A percentile compares a stretch with the other conserved stretches of the same genome.
These are phyloP conservation scores for Fusarium scirpi DNA, from an alignment of 2,329 filamentous ascomycete genomes.

Conservation along the genomic window DNA sequence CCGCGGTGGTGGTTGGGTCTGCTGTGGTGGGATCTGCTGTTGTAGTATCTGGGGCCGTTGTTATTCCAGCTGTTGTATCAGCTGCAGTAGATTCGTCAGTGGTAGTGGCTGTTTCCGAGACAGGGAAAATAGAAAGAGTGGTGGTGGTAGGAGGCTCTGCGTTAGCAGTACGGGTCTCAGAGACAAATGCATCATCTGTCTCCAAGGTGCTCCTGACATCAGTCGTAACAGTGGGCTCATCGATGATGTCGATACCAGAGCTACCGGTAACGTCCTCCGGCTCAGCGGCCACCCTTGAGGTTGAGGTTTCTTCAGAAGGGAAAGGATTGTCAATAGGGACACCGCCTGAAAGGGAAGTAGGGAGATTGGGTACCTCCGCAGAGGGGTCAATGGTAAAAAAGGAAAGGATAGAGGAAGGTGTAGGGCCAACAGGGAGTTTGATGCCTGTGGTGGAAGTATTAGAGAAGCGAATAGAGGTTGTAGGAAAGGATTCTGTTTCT, in stretches of 20 bases:
- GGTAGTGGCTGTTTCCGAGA: no score
- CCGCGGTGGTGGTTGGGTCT: neutral
- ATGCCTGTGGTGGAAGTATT: neutral
- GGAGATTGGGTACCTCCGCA: neutral
- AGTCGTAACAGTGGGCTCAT: neutral
- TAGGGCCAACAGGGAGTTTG: neutral
- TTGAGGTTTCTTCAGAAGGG: neutral
- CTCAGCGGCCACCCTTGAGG: neutral
- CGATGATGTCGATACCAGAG: no score
- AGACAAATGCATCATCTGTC: neutral
- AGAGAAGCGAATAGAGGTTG: neutral
- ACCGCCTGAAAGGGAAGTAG: neutral
- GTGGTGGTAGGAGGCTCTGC: neutral
- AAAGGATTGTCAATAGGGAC: neutral
- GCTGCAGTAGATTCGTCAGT: no score
- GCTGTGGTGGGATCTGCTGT: neutral
- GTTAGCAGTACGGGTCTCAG: neutral
- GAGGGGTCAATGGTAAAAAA: neutral
- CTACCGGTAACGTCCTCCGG: no score
- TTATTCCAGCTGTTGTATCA: neutral
- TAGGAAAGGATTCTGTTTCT: neutral
- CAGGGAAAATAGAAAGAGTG: neutral
- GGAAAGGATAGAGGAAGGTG: neutral
- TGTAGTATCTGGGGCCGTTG: neutral
- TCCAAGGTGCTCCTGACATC: neutral